Conservation (phyloP, 345 rosid genomes). For the Rhodamnia argentea region DNA sequence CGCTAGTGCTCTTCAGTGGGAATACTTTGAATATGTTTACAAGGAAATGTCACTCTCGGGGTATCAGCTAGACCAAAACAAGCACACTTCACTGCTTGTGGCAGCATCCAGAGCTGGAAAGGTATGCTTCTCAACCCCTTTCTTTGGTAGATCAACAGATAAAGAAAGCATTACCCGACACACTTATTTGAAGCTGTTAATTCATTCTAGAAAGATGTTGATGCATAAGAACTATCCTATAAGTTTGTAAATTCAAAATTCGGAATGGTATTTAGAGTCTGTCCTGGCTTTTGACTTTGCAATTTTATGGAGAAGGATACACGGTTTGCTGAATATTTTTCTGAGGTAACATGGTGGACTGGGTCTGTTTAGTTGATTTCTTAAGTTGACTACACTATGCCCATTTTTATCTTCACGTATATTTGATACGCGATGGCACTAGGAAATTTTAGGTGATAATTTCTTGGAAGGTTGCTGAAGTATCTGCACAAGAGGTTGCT, state of each 20-base stretch:
- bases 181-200: not conserved
- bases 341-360: not conserved
- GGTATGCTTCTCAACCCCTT: conserved; percentile 20
- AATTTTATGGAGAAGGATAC: not conserved
- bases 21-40: conserved; percentile 80
- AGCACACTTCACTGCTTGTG: conserved; percentile 44
- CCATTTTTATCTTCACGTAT: not conserved
- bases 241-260: not conserved
- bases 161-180: not conserved
- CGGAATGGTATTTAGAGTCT: not conserved
- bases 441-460: not conserved
- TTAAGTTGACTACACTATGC: not conserved
- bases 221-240: not conserved
- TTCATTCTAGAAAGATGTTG: not conserved
- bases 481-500: not conserved
- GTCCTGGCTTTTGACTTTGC: not conserved
- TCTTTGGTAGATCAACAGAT: not conserved
- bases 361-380: not conserved
- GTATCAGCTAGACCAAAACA: conserved; percentile 58
- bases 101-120: conserved; percentile 82
- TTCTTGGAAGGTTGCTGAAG: not conserved
- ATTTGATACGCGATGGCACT: fast-evolving
- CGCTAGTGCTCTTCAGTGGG: conserved; percentile 78
- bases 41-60: conserved; percentile 67
- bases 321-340: not conserved